A percentile compares a stretch with the other conserved stretches of the same genome.
phyloP scores from a whole-genome alignment of 2,329 filamentous ascomycete genomes.

The Claviceps sp. region DNA sequence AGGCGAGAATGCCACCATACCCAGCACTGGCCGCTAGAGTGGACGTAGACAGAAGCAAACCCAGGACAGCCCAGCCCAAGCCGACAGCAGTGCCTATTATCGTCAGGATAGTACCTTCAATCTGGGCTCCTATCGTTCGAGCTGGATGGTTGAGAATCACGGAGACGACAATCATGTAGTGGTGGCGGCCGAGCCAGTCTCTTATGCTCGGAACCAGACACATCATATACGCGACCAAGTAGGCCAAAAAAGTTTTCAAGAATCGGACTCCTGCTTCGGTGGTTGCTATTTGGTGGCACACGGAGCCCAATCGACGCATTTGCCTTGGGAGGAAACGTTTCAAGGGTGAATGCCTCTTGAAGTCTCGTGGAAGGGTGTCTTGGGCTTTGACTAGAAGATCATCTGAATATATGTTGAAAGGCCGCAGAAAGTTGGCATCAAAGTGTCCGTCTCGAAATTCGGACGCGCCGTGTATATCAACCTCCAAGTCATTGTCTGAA shows the following conservation, averaged over 20 bases:
- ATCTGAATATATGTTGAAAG: slow-evolving; percentile 22
- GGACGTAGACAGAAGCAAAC: slow-evolving; percentile 38
- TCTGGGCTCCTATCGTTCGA: slow-evolving; percentile 40
- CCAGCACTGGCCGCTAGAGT: slow-evolving; percentile 30
- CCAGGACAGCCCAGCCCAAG: slow-evolving; percentile 41
- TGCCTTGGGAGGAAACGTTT: slow-evolving; percentile 34
- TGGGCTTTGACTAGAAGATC: slow-evolving; percentile 28
- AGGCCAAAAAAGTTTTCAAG: slow-evolving; percentile 40
- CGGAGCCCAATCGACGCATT: slow-evolving; percentile 28
- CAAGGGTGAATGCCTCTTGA: slow-evolving; percentile 32
- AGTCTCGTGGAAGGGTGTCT: slow-evolving; percentile 31
- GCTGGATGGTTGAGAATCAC: slow-evolving; percentile 45
- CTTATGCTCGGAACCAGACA: slow-evolving; percentile 36
- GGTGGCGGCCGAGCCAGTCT: slow-evolving; percentile 39
- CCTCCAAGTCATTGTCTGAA: slow-evolving; percentile 20
- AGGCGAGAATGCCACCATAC: slow-evolving; percentile 36
- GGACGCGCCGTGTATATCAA: slow-evolving; percentile 27
- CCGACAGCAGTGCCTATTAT: slow-evolving; percentile 39
- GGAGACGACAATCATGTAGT: slow-evolving; percentile 43
- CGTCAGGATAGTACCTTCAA: slow-evolving; percentile 41
- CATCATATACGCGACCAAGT: slow-evolving; percentile 40
- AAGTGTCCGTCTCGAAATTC: slow-evolving; percentile 35
- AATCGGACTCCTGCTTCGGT: slow-evolving; percentile 39
- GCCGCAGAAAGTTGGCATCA: slow-evolving; percentile 33
- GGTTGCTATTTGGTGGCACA: slow-evolving; percentile 26